Conservation (phyloP, 805 yeast genomes). For the Tetrapisispora arboricola region DNA sequence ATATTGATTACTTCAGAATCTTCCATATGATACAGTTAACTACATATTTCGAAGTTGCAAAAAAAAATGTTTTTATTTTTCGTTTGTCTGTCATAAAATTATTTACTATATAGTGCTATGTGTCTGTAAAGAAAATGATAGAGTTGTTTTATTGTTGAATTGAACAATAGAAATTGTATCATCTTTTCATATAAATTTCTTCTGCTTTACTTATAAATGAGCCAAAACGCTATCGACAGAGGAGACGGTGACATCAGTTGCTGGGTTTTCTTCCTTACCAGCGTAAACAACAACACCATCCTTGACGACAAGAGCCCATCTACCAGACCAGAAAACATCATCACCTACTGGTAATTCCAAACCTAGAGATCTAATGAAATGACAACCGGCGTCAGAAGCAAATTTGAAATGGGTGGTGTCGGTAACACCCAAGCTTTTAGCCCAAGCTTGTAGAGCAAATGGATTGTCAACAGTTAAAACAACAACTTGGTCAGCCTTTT, state of each 20-base stretch:
- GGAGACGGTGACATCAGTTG: constrained; percentile 30
- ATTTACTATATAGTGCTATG: no score
- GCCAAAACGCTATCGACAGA: constrained; percentile 28
- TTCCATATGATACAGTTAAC: no score
- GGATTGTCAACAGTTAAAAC: constrained; percentile 63
- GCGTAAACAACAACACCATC: constrained; percentile 44
- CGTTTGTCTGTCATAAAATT: no score
- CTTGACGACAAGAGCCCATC: constrained; percentile 66
- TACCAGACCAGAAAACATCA: constrained; percentile 48
- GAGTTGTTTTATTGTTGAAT: no score
- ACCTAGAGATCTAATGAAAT: constrained; percentile 51
- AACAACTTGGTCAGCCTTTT: constrained; percentile 52
- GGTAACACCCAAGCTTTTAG: constrained; percentile 29
- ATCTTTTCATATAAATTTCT: no score
- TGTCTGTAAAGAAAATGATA: no score
- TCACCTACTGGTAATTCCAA: constrained; percentile 44
- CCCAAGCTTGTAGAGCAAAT: constrained; percentile 65
- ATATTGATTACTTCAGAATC: no score
- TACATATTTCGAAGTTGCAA: no score
- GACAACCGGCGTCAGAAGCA: constrained; percentile 56
- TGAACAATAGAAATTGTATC: no score
- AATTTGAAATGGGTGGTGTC: constrained; percentile 38
- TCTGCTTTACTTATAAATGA: constrained; percentile 15
- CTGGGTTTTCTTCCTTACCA: constrained; percentile 29
- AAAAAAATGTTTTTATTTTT: no score